Evolutionary conservation across 306 rosid species (phyloP).

Genomic region (Lupinus albus): DNA sequence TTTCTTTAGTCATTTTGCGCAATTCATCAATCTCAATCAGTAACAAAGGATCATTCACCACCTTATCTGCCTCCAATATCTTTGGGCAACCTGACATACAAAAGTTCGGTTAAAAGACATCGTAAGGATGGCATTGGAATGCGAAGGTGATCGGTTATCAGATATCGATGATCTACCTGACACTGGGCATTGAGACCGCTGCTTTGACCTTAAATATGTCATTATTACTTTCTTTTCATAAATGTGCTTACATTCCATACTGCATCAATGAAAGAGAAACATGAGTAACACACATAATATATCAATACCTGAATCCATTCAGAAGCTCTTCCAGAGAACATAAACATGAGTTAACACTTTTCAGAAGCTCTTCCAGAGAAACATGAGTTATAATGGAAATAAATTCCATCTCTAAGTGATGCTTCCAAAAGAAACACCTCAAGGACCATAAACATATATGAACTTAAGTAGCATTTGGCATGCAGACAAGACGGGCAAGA

Average conservation of each 20-base stretch:
- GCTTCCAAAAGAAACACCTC: too few relatives aligned
- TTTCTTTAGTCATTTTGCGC: slow-evolving; percentile 54
- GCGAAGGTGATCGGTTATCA: background rate
- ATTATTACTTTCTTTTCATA: slow-evolving; percentile 63
- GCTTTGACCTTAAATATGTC: slow-evolving; percentile 51
- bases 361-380: slow-evolving; percentile 19
- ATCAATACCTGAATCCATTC: slow-evolving; percentile 6
- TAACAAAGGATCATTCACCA: slow-evolving; percentile 63
- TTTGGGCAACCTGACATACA: slow-evolving; percentile 71
- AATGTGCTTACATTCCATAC: slow-evolving; percentile 77
- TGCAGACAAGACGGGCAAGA: too few relatives aligned
- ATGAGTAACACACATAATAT: slow-evolving; percentile 19
- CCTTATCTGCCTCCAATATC: slow-evolving; percentile 49
- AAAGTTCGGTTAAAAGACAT: slow-evolving; percentile 31
- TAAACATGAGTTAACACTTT: too few relatives aligned
- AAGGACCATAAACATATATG: too few relatives aligned
- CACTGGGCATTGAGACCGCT: slow-evolving; percentile 59
- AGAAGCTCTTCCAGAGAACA: slow-evolving; percentile 22
- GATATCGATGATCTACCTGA: slow-evolving; percentile 57
- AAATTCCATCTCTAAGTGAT: background rate
- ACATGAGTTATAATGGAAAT: too few relatives aligned
- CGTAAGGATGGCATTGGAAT: slow-evolving; percentile 7
- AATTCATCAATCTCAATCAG: slow-evolving; percentile 70
- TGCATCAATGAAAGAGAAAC: slow-evolving; percentile 49
- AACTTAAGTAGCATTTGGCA: too few relatives aligned